Evolutionary conservation across 2,329 filamentous ascomycete species (phyloP), one percentile per base, ranked within the genome.

Genomic region (Fusarium pilosicola): DNA sequence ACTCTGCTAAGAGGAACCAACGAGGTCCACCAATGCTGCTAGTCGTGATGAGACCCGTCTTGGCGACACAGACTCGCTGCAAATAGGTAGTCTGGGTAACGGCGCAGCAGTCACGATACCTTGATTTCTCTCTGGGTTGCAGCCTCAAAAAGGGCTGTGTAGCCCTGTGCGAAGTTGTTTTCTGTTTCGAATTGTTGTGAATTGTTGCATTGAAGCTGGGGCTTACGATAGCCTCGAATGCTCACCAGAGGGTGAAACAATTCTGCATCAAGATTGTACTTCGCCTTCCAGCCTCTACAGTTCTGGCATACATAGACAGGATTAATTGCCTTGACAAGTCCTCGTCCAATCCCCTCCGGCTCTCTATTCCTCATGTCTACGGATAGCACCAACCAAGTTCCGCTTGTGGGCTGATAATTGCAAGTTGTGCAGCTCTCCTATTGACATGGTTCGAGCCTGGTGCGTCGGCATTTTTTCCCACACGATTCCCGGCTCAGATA

Each of bases 41-140:
- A 38, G 67, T 74, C 76, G 75, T 76, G 70, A 78, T 78, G 76
- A 78, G 76, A 74, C 75, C 59, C 71, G 62, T 72, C 74, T 77
- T 76, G 65, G 70, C 73, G 66, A 51, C 58, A 68, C 55, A 55
- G 68, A 45, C 78, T 41, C 68, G 48, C 36, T 44, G 48, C 17
- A 57, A 49, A 69, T 76, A 28, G 28, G 28, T 28, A 75, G 69
- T 66, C 74, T 69, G 76, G 74, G 71, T 65, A 73, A 74, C 79
- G 77, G 62, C 48, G 42, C 65, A 62, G 38, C 38, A 68, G 49
- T 36, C 44, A 67, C 39, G 46, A 54, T 58, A 58, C 45, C 75
- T 73, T 44, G 62, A 51, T 26, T 57, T 63, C 62, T 63, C 54
- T 54, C 68, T 38, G 30, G 48, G 46, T 46, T 48, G 39, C 38